phyloP scores from a whole-genome alignment of 2,329 filamentous ascomycete genomes.

The Metarhizium anisopliae region DNA sequence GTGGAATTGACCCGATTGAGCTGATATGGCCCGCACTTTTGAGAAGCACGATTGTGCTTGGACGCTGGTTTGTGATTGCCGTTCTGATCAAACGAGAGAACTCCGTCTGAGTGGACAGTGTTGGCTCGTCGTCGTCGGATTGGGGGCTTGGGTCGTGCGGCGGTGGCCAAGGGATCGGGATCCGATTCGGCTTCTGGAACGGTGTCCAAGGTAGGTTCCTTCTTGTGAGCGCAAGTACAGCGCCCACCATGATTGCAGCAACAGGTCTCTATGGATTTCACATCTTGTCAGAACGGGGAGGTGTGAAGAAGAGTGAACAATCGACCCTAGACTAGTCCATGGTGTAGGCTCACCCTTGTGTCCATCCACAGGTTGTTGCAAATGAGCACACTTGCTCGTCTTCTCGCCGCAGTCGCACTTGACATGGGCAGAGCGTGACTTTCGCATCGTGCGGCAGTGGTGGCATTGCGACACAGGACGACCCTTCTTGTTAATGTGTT shows the following conservation, averaged over 20 bases:
- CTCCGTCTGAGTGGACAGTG: conserved; percentile 52
- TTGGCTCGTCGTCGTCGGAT: conserved; percentile 48
- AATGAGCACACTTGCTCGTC: conserved; percentile 59
- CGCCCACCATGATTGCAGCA: conserved; percentile 62
- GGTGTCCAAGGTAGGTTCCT: conserved; percentile 50
- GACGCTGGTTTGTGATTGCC: conserved; percentile 55
- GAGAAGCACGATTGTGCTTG: conserved; percentile 51
- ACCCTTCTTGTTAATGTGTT: conserved; percentile 96
- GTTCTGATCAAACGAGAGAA: conserved; percentile 52
- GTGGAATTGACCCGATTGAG: conserved; percentile 50
- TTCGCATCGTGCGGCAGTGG: conserved; percentile 92
- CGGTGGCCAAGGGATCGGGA: conserved; percentile 26
- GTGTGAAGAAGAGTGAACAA: conserved; percentile 4
- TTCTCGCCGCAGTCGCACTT: conserved; percentile 98
- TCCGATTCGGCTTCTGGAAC: conserved; percentile 57
- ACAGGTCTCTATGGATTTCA: conserved; percentile 46
- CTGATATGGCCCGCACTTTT: conserved; percentile 54
- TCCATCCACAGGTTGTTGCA: conserved; percentile 47
- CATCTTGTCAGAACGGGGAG: conserved; percentile 6
- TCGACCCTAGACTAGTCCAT: background rate
- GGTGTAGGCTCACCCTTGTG: conserved; percentile 44
- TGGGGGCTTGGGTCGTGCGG: conserved; percentile 30
- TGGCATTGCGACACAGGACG: conserved; percentile 95
- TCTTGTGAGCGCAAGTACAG: conserved; percentile 57
- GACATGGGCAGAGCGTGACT: conserved; percentile 87